phyloP scores from a whole-genome alignment of 2,329 filamentous ascomycete species.

The Thelonectria discophora region DNA sequence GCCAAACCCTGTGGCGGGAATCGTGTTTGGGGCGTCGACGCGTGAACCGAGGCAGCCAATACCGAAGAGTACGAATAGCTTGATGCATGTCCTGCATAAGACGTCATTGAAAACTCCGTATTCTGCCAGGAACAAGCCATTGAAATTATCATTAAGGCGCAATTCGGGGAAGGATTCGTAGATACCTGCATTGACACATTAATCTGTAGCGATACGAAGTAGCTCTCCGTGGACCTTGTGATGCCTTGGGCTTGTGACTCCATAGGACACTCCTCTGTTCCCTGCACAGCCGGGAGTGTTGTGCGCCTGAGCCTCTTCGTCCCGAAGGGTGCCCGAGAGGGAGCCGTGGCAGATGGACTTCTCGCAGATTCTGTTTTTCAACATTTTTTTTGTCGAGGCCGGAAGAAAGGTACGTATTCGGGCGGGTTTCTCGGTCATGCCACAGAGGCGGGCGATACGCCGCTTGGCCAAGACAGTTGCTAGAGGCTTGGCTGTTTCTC shows the following conservation, averaged over 20 bases:
- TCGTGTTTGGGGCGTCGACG: background rate
- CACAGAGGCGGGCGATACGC: slow-evolving; percentile 17
- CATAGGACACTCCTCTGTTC: slow-evolving; percentile 15
- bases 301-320: background rate
- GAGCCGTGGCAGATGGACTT: background rate
- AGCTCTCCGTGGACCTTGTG: slow-evolving; percentile 2
- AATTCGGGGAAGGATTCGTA: background rate
- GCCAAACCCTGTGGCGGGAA: slow-evolving; percentile 3
- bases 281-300: slow-evolving; percentile 1
- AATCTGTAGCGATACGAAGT: slow-evolving; percentile 5
- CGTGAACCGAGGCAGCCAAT: background rate
- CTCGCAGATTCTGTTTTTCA: background rate
- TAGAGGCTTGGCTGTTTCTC: slow-evolving; percentile 29
- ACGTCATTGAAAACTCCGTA: slow-evolving; percentile 4
- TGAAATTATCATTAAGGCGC: background rate
- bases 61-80: background rate
- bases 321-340: background rate
- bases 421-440: slow-evolving; percentile 3
- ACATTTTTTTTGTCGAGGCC: background rate
- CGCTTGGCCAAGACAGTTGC: slow-evolving; percentile 8
- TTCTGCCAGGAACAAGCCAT: slow-evolving; percentile 17
- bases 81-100: background rate
- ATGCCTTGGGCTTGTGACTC: slow-evolving; percentile 7
- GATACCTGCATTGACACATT: slow-evolving; percentile 5
- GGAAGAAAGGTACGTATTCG: background rate